A percentile compares a stretch with the other conserved stretches of the same genome.
phyloP scores from a whole-genome alignment of 164 flowering plant species.

The Nymphaea colorata region DNA sequence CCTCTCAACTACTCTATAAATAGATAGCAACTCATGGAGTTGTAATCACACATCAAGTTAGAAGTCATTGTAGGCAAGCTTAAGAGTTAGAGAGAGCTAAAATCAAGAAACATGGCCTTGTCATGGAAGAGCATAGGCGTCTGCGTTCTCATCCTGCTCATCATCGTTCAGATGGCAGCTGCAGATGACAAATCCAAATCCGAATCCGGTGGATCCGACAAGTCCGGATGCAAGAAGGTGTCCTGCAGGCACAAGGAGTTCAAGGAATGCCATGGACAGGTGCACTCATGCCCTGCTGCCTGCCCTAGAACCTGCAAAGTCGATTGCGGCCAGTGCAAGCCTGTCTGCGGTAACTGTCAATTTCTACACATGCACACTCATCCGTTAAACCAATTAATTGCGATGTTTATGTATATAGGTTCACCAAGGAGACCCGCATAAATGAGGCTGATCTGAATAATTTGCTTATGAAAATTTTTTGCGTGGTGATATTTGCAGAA shows the following conservation, averaged over 20 bases:
- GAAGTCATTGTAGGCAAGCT: no score
- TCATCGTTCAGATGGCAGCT: background rate
- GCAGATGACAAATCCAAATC: background rate
- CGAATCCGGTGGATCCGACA: background rate
- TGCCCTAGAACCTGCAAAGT: constrained; percentile 6
- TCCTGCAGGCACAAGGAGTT: constrained; percentile 14
- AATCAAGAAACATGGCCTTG: no score
- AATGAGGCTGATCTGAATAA: background rate
- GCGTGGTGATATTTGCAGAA: background rate
- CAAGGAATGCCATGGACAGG: constrained; percentile 3
- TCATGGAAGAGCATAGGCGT: no score
- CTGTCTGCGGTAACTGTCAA: constrained; percentile 15
- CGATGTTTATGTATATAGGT: background rate
- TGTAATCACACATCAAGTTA: no score
- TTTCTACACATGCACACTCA: no score
- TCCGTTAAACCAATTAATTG: background rate
- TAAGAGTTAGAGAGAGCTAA: no score
- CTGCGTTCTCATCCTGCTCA: background rate
- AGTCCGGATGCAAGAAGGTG: background rate
- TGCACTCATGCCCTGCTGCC: constrained; percentile 5
- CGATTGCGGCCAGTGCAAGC: constrained; percentile 12
- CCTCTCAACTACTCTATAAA: no score
- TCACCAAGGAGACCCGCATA: background rate
- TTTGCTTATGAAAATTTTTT: background rate
- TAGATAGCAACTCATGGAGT: no score